Conservation (phyloP, 2,329 filamentous ascomycete species). For the Madurella mycetomatis region DNA sequence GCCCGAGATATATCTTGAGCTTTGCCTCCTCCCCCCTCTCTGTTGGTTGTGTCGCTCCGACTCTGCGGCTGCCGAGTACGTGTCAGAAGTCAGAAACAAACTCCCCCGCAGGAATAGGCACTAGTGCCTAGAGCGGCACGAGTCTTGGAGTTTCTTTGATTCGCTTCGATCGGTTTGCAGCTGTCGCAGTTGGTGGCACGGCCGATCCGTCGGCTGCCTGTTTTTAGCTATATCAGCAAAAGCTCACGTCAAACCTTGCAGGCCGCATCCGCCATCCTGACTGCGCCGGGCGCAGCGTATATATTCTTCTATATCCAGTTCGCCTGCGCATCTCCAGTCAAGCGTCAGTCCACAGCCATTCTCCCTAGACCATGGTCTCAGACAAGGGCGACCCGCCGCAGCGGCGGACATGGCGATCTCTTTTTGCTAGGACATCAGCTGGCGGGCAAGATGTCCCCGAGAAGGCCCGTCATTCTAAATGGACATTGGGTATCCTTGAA, state of each 20-base stretch:
- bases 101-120: neutral
- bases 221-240: neutral
- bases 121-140: neutral
- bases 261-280: neutral
- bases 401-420: slow-evolving; percentile 14
- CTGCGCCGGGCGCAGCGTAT: neutral
- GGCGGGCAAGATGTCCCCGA: slow-evolving; percentile 2
- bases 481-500: slow-evolving; percentile 76
- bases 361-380: neutral
- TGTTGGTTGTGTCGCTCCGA: neutral
- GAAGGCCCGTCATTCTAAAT: slow-evolving; percentile 32
- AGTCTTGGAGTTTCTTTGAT: neutral
- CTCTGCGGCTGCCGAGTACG: neutral
- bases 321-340: neutral
- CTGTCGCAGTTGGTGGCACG: neutral
- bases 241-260: too few relatives aligned
- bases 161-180: neutral
- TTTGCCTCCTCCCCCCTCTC: neutral
- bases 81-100: neutral
- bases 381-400: slow-evolving; percentile 3
- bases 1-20: neutral
- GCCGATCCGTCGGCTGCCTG: neutral
- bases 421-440: slow-evolving; percentile 7
- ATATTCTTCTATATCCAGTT: neutral
- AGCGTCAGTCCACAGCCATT: neutral